phyloP scores from a whole-genome alignment of 202 grass and related monocot genomes.

The Cymbopogon flexuosus region DNA sequence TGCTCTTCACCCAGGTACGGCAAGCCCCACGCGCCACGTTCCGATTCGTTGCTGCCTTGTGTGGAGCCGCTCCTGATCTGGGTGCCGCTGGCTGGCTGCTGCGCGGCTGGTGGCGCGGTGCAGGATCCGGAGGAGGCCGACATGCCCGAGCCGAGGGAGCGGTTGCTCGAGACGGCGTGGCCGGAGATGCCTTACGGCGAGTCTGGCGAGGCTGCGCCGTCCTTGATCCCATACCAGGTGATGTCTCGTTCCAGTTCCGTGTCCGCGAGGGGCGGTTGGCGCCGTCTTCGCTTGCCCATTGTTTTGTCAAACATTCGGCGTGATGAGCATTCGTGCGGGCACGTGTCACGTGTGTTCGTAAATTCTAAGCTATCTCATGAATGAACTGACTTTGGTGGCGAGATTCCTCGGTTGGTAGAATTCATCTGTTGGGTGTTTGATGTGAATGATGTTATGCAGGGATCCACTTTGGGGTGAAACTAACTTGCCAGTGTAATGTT shows the following conservation, averaged over 20 bases:
- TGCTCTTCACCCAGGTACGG: constrained; percentile 66
- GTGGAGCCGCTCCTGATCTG: constrained; percentile 23
- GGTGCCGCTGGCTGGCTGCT: neutral
- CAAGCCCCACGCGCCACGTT: neutral
- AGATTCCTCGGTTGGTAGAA: neutral
- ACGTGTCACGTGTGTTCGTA: neutral
- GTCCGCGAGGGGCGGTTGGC: neutral
- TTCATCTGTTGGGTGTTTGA: neutral
- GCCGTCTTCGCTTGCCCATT: neutral
- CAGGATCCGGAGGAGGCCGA: constrained; percentile 51
- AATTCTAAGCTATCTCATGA: neutral
- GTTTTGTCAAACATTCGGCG: neutral
- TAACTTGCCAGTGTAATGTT: neutral
- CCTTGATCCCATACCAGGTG: constrained; percentile 80
- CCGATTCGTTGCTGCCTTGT: neutral
- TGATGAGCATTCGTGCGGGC: neutral
- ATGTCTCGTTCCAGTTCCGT: neutral
- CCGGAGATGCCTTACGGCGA: constrained; percentile 55
- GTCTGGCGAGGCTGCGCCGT: constrained; percentile 46
- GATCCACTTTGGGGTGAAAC: neutral
- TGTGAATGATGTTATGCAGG: neutral
- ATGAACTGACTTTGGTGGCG: neutral
- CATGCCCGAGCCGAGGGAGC: constrained; percentile 37
- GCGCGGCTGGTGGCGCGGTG: neutral
- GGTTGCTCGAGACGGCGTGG: constrained; percentile 53